Percentiles rank a stretch among this genome's conserved stretches.
Evolutionary conservation across 1,139 yeast species (phyloP).

Genomic region (Protomyces inouyei): DNA sequence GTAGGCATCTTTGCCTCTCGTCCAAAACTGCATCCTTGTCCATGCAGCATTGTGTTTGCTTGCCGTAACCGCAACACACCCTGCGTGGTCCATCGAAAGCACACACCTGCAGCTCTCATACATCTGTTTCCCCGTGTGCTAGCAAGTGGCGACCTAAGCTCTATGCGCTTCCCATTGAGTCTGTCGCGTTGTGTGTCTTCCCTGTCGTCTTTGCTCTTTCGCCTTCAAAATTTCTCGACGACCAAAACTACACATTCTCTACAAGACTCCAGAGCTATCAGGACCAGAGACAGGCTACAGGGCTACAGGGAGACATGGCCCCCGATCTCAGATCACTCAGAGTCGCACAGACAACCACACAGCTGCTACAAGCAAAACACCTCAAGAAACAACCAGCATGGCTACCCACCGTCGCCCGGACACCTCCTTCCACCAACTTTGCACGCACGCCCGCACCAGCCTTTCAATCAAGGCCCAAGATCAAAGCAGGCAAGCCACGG

Average conservation of each 20-base stretch:
- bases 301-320: background rate
- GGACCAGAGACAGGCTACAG: background rate
- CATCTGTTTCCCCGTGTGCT: background rate
- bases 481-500: constrained; percentile 13
- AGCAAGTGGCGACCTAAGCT: too few relatives aligned
- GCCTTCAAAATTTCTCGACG: background rate
- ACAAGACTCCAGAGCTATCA: background rate
- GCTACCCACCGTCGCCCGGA: constrained; percentile 34
- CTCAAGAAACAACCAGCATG: constrained; percentile 34
- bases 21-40: background rate
- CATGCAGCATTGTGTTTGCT: background rate
- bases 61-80: background rate
- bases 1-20: too few relatives aligned
- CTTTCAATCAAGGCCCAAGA: constrained; percentile 1
- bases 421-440: constrained; percentile 33
- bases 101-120: background rate
- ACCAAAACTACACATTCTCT: too few relatives aligned
- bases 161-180: too few relatives aligned
- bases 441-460: constrained; percentile 24
- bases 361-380: constrained; percentile 30
- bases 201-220: too few relatives aligned
- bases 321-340: constrained; percentile 24
- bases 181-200: too few relatives aligned
- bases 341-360: constrained; percentile 31
- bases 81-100: background rate